Percentiles rank a stretch among this genome's conserved stretches.
phyloP scores from a whole-genome alignment of 192 early-diverging fungal species.

The Backusella mclennaniae region DNA sequence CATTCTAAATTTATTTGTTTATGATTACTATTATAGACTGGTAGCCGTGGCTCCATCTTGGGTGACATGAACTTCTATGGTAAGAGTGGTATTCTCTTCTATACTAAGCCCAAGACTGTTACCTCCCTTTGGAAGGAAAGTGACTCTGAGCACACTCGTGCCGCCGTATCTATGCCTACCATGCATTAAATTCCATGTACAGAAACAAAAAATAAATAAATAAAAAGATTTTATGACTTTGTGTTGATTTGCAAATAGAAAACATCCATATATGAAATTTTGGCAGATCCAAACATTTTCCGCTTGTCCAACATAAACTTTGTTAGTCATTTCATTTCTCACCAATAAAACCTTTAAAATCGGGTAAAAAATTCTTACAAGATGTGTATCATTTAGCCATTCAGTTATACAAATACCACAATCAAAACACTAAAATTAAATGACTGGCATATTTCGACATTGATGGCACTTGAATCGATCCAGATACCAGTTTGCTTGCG shows the following conservation, averaged over 20 bases:
- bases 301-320: neutral
- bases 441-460: neutral
- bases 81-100: constrained; percentile 76
- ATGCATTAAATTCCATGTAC: neutral
- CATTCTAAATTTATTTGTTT: neutral
- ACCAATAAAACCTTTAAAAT: neutral
- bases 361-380: neutral
- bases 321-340: neutral
- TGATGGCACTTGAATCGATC: neutral
- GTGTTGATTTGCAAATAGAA: neutral
- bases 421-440: neutral
- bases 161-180: constrained; percentile 91
- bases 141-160: constrained; percentile 65
- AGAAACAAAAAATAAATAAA: neutral
- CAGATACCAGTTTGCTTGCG: neutral
- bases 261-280: neutral
- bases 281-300: neutral
- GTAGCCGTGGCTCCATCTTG: constrained; percentile 82
- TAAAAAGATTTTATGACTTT: neutral
- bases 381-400: neutral
- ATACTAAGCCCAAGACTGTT: constrained; percentile 92
- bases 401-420: neutral
- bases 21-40: constrained; percentile 50
- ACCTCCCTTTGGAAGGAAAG: constrained; percentile 92
- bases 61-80: constrained; percentile 97